phyloP scores from a whole-genome alignment of 108 stramenopile genomes.

The Craspedostauros australis region DNA sequence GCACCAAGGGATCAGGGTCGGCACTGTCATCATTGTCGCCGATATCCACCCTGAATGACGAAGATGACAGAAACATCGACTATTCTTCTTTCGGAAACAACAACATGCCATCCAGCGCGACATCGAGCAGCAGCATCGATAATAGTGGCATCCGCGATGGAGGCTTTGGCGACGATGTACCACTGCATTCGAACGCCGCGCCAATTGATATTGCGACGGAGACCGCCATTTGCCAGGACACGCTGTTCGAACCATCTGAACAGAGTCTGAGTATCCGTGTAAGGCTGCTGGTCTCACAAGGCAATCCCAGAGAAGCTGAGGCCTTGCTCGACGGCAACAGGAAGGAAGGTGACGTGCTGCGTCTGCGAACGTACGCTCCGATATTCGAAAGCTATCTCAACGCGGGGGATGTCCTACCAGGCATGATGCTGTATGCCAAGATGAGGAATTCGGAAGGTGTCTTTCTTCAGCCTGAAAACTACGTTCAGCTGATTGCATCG shows the following conservation, averaged over 20 bases:
- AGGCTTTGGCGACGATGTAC: not conserved
- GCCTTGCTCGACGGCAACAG: slow-evolving; percentile 42
- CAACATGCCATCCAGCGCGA: not conserved
- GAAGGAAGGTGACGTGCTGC: slow-evolving; percentile 31
- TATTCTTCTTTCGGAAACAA: slow-evolving; percentile 14
- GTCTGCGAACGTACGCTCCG: slow-evolving; percentile 74
- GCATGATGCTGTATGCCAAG: slow-evolving; percentile 47
- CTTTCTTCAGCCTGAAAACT: slow-evolving; percentile 63
- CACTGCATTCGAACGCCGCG: not conserved
- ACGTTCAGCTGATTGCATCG: slow-evolving; percentile 50
- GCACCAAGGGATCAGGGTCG: too few relatives aligned
- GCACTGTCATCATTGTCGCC: not conserved
- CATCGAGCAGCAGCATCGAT: not conserved
- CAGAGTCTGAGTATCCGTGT: slow-evolving; percentile 64
- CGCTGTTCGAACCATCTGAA: slow-evolving; percentile 67
- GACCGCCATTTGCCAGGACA: slow-evolving; percentile 73
- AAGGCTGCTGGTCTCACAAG: slow-evolving; percentile 46
- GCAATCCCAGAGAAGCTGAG: slow-evolving; percentile 67
- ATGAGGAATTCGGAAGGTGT: slow-evolving; percentile 53
- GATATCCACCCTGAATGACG: not conserved
- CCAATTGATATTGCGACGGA: slow-evolving; percentile 35
- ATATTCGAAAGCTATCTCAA: slow-evolving; percentile 59
- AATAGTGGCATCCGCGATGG: not conserved
- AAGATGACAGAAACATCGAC: not conserved
- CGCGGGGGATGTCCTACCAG: slow-evolving; percentile 41